A percentile compares a stretch with the other conserved stretches of the same genome.
phyloP scores from a whole-genome alignment of 768 basidiomycete species.

The Austroboletus eburneus region DNA sequence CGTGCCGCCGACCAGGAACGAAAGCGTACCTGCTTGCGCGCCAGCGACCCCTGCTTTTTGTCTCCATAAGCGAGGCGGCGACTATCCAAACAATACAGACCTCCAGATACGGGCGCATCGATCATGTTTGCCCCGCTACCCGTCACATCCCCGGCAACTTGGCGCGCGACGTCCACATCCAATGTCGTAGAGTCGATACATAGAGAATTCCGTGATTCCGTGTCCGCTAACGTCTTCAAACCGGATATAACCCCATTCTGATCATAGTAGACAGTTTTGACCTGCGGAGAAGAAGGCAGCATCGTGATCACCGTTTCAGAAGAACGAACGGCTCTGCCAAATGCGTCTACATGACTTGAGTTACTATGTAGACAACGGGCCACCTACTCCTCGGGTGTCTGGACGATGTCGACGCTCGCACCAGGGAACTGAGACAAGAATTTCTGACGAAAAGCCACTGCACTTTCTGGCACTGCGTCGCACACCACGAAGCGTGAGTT shows the following conservation, averaged over 20 bases:
- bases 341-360: slow-evolving; percentile 11
- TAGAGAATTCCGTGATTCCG: slow-evolving; percentile 44
- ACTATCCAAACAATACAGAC: slow-evolving; percentile 37
- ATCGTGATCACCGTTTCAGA: slow-evolving; percentile 78
- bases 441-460: slow-evolving; percentile 50
- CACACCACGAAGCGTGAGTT: slow-evolving; percentile 70
- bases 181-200: slow-evolving; percentile 91
- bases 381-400: slow-evolving; percentile 71
- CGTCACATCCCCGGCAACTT: slow-evolving; percentile 54
- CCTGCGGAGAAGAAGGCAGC: slow-evolving; percentile 90
- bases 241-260: slow-evolving; percentile 61
- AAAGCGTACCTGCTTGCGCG: slow-evolving; percentile 81
- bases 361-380: not conserved
- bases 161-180: slow-evolving; percentile 70
- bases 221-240: slow-evolving; percentile 44
- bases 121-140: slow-evolving; percentile 67
- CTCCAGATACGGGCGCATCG: slow-evolving; percentile 94
- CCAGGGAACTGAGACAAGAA: slow-evolving; percentile 57
- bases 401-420: slow-evolving; percentile 53
- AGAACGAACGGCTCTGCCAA: slow-evolving; percentile 53
- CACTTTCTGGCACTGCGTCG: slow-evolving; percentile 62
- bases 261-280: slow-evolving; percentile 66
- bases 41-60: slow-evolving; percentile 65
- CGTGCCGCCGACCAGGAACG: slow-evolving; percentile 88
- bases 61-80: slow-evolving; percentile 4